Conservation (phyloP, 108 stramenopile genomes). For the Parmales sp. region DNA sequence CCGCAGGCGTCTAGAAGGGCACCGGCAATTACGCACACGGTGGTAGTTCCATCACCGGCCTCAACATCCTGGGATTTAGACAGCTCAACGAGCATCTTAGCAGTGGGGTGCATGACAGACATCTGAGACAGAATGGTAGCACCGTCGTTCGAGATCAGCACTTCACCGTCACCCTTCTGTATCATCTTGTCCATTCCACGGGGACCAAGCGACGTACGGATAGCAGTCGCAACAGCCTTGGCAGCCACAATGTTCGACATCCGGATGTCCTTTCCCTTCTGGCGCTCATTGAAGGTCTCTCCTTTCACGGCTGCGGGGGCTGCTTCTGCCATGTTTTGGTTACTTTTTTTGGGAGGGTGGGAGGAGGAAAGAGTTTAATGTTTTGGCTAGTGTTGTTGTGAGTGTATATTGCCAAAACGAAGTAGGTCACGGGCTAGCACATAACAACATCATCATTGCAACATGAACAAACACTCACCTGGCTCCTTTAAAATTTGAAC, state of each 20-base stretch:
- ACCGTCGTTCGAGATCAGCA: slow-evolving; percentile 96
- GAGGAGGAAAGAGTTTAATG: too few species aligned
- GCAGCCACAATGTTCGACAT: slow-evolving; percentile 94
- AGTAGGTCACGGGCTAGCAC: too few species aligned
- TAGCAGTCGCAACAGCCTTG: slow-evolving; percentile 94
- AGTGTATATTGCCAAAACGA: too few species aligned
- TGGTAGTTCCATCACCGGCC: slow-evolving; percentile 92
- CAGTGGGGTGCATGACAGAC: slow-evolving; percentile 96
- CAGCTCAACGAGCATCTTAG: slow-evolving; percentile 96
- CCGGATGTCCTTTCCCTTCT: slow-evolving; percentile 93
- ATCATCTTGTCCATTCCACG: slow-evolving; percentile 99
- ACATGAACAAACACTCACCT: too few species aligned
- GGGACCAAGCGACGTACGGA: slow-evolving; percentile 92
- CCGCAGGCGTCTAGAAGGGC: slow-evolving; percentile 84
- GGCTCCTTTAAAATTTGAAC: too few species aligned
- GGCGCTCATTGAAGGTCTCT: slow-evolving; percentile 66
- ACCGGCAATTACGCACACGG: slow-evolving; percentile 94
- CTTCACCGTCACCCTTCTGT: slow-evolving; percentile 84
- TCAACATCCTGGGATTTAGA: slow-evolving; percentile 96
- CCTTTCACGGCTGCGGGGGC: too few species aligned
- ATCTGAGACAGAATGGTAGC: slow-evolving; percentile 94
- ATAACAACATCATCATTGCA: too few species aligned
- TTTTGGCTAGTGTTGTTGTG: too few species aligned
- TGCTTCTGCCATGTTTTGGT: too few species aligned
- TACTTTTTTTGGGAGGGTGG: too few species aligned